A percentile compares a stretch with the other conserved stretches of the same genome.
Conservation (phyloP, 495 filamentous ascomycete genomes). For the Daldinia grandis region DNA sequence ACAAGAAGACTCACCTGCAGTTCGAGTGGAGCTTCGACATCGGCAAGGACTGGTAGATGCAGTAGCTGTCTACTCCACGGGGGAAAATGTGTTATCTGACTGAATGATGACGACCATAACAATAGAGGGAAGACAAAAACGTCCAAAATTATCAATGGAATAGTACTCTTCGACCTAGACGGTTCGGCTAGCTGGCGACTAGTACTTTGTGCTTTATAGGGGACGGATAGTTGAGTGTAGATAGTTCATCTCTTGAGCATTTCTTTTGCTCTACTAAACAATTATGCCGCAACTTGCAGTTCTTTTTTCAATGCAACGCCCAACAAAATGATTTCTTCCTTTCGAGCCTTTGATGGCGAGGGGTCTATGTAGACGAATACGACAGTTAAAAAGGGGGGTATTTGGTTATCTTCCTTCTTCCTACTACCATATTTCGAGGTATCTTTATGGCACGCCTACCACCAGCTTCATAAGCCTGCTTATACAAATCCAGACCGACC, state of each 20-base stretch:
- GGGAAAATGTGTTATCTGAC: background rate
- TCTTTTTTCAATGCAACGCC: slow-evolving; percentile 13
- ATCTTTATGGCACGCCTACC: slow-evolving; percentile 13
- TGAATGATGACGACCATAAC: slow-evolving; percentile 1
- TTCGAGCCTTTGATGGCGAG: slow-evolving; percentile 3
- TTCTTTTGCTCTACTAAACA: slow-evolving; percentile 4
- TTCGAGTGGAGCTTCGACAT: slow-evolving; percentile 97
- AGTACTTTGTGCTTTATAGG: slow-evolving; percentile 13
- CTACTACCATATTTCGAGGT: slow-evolving; percentile 9
- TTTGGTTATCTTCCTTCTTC: slow-evolving; percentile 21
- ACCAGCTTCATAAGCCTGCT: background rate
- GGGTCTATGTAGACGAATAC: slow-evolving; percentile 17
- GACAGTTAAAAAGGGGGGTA: slow-evolving; percentile 24
- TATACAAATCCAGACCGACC: background rate
- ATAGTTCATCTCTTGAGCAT: slow-evolving; percentile 20
- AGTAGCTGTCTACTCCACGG: background rate
- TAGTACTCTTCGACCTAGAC: slow-evolving; percentile 2
- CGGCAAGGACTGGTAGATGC: slow-evolving; percentile 83
- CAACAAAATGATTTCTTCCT: slow-evolving; percentile 9
- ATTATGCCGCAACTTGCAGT: slow-evolving; percentile 3
- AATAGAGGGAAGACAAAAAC: background rate
- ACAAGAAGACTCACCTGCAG: slow-evolving; percentile 81
- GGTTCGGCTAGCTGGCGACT: background rate
- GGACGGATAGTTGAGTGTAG: slow-evolving; percentile 24
- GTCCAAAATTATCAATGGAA: slow-evolving; percentile 1